Conservation (phyloP, 2,329 filamentous ascomycete genomes). For the Polytolypa hystricis region DNA sequence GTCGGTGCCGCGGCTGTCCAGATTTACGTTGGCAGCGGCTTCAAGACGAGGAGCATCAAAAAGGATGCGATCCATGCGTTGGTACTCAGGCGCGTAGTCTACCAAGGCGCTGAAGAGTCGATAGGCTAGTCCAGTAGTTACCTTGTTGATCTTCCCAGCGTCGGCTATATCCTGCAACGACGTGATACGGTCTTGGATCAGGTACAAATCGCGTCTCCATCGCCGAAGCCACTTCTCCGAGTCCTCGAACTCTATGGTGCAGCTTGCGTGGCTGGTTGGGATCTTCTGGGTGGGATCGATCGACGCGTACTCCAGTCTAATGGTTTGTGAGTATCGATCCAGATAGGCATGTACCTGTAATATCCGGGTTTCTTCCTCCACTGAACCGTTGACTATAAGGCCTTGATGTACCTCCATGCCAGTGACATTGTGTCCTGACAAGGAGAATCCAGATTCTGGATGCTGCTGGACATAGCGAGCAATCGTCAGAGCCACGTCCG, state of each 20-base stretch:
- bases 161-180: background rate
- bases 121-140: conserved; percentile 15
- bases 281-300: no score
- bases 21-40: conserved; percentile 34
- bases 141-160: background rate
- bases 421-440: no score
- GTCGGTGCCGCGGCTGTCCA: conserved; percentile 39
- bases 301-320: no score
- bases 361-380: no score
- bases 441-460: no score
- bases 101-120: conserved; percentile 43
- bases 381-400: no score
- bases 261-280: background rate
- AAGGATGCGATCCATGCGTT: conserved; percentile 38
- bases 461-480: no score
- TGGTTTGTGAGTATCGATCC: no score
- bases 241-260: background rate
- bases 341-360: no score
- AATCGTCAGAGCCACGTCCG: no score
- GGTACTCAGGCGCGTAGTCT: conserved; percentile 45
- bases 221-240: background rate
- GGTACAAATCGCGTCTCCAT: background rate
- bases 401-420: no score
- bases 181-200: background rate
- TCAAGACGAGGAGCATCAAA: conserved; percentile 38